Evolutionary conservation across 2,329 filamentous ascomycete species (phyloP), one percentile per base, ranked within the genome.

Genomic region (Colletotrichum somersetense): DNA sequence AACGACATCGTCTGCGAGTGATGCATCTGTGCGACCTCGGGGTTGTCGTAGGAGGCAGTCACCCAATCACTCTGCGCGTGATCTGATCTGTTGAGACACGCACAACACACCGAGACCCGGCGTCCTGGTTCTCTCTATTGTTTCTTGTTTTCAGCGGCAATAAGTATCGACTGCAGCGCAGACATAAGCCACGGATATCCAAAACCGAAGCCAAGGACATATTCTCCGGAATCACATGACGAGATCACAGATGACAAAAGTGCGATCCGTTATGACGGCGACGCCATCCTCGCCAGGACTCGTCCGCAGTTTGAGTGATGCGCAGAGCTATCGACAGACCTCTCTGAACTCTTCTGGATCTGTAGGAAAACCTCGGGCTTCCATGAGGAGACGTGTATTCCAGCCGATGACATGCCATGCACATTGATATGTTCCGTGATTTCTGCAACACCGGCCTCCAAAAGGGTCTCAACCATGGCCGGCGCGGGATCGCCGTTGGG

Each of bases 401-500:
- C 10, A 10, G 23, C 11, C 23, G 35, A 53, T 42, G 44, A 35
- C 55, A 38, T 38, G 20, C 38, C 20, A 26, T 38, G 14, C 14
- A 46, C 14, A 26, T 50, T 23, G n/a, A 50, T 48, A 40, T 63
- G 46, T 26, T 14, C 18, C 11, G 5, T 33, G 48, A 23, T 12
- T 44, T 20, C 30, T 44, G 20, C 23, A 12, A 38, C 38, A 10
- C 30, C 20, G 48, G 16, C 23, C 35, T 23, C 16, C 10, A 35
- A 23, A 8, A n/a, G 46, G n/a, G 48, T 40, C 14, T n/a, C 35
- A 18, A 12, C n/a, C 38, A 55, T 26, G 62, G 42, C 53, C 61
- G 44, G 52, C 40, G 53, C 53, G 66, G 58, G 58, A 69, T 72
- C 65, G 58, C 59, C 35, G 50, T 59, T 64, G 66, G 65, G 59